Percentiles rank a stretch among this genome's conserved stretches.
Evolutionary conservation across 371 early-diverging fungal genomes (phyloP).

Genomic region (Phascolomyces articulosus): DNA sequence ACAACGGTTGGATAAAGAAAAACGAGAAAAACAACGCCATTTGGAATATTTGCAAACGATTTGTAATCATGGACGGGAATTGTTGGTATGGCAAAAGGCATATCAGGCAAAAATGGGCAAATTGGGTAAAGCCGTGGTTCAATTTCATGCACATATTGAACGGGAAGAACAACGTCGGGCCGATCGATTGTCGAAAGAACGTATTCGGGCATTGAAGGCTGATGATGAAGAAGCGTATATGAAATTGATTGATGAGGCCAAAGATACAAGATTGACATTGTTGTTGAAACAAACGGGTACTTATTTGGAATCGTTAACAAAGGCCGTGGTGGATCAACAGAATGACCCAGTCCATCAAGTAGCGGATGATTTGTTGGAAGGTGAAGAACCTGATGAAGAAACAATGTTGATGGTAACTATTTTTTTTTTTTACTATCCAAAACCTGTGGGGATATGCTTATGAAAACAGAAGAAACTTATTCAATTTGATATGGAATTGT

Average conservation of each 20-base stretch:
- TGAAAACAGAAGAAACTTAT: neutral
- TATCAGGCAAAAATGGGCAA: slow-evolving; percentile 69
- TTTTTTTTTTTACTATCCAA: no score
- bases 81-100: slow-evolving; percentile 69
- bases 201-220: slow-evolving; percentile 92
- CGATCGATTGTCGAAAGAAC: slow-evolving; percentile 87
- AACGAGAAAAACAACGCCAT: slow-evolving; percentile 85
- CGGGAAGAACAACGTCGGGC: slow-evolving; percentile 90
- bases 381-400: slow-evolving; percentile 63
- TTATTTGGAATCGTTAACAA: slow-evolving; percentile 81
- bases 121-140: slow-evolving; percentile 83
- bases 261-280: slow-evolving; percentile 96
- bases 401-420: slow-evolving; percentile 31
- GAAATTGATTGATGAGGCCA: slow-evolving; percentile 91
- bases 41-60: slow-evolving; percentile 78
- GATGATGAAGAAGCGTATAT: slow-evolving; percentile 97
- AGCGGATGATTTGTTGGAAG: slow-evolving; percentile 32
- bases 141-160: slow-evolving; percentile 81
- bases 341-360: slow-evolving; percentile 59
- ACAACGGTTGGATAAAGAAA: slow-evolving; percentile 89
- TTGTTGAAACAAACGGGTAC: slow-evolving; percentile 88
- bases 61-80: slow-evolving; percentile 76
- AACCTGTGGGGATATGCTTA: slow-evolving; percentile 10
- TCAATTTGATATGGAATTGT: no score
- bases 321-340: slow-evolving; percentile 81